These are phyloP conservation scores for Boletus reticulatus DNA, from an alignment of 768 basidiomycete genomes.

Conservation along the genomic window DNA sequence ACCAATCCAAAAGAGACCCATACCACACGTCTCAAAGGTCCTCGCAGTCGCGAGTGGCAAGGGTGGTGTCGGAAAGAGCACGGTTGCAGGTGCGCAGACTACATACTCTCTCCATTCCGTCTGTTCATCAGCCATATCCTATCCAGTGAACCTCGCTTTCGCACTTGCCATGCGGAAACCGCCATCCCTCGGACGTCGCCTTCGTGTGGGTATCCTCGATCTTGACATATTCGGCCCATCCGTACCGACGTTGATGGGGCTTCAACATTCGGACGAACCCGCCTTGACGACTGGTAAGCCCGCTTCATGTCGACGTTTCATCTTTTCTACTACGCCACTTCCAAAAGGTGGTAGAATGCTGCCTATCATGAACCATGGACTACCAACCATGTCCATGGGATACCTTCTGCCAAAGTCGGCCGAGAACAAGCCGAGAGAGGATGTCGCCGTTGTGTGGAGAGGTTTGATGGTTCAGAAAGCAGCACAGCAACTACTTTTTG, in stretches of 20 bases:
- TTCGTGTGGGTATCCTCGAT: constrained; percentile 85
- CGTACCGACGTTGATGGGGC: constrained; percentile 88
- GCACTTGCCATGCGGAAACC: constrained; percentile 53
- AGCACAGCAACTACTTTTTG: constrained; percentile 92
- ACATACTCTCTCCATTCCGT: neutral
- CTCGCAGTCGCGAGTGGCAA: constrained; percentile 90
- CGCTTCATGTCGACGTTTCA: neutral
- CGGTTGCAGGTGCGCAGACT: constrained; percentile 68
- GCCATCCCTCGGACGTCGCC: constrained; percentile 33
- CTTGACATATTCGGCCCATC: constrained; percentile 97
- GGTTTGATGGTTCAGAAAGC: constrained; percentile 99
- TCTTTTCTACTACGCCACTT: neutral
- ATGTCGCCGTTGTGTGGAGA: constrained; percentile 90
- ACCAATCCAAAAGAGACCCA: constrained; percentile 50
- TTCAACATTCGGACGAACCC: constrained; percentile 77
- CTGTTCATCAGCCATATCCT: constrained; percentile 7
- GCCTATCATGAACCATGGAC: constrained; percentile 83
- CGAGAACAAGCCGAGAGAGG: constrained; percentile 50
- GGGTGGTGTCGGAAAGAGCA: constrained; percentile 96
- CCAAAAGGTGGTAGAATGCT: constrained; percentile 67
- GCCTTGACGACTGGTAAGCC: constrained; percentile 65
- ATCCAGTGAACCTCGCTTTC: constrained; percentile 77
- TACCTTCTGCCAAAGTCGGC: constrained; percentile 71
- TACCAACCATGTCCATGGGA: constrained; percentile 97
- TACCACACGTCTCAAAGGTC: constrained; percentile 76